Percentiles rank a stretch among this genome's conserved stretches.
Conservation (phyloP, 106 monocot species). For the Chionographis japonica region DNA sequence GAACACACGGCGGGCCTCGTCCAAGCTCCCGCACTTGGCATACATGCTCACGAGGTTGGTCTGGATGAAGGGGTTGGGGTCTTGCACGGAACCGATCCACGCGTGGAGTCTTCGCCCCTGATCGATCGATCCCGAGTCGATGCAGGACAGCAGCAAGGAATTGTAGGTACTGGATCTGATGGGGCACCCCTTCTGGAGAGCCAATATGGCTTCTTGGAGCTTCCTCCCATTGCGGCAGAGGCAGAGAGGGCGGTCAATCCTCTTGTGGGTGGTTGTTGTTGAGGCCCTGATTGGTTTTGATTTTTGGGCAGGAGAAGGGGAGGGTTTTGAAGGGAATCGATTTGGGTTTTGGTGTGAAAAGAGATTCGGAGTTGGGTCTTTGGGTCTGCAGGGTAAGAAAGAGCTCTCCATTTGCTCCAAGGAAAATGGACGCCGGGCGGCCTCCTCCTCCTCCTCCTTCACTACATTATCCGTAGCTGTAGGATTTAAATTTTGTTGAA, state of each 20-base stretch:
- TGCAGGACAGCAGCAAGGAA: slow-evolving; percentile 74
- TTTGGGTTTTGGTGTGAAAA: slow-evolving; percentile 6
- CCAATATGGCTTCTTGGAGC: slow-evolving; percentile 61
- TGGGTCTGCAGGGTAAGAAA: slow-evolving; percentile 10
- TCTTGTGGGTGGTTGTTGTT: not conserved
- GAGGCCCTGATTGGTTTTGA: slow-evolving; percentile 3
- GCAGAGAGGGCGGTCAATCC: slow-evolving; percentile 11
- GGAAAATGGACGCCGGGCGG: too few relatives aligned
- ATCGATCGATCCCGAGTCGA: slow-evolving; percentile 57
- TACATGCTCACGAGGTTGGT: slow-evolving; percentile 93
- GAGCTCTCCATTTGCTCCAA: slow-evolving; percentile 12
- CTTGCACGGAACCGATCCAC: slow-evolving; percentile 19
- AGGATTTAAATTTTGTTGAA: too few relatives aligned
- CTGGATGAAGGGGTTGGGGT: slow-evolving; percentile 38
- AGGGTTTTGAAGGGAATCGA: slow-evolving; percentile 10
- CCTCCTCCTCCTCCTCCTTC: too few relatives aligned
- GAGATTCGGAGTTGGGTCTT: slow-evolving; percentile 2
- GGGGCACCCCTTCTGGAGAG: slow-evolving; percentile 28
- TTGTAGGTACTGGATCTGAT: slow-evolving; percentile 42
- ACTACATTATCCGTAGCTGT: too few relatives aligned
- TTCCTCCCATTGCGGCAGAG: slow-evolving; percentile 26
- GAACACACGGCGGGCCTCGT: slow-evolving; percentile 73
- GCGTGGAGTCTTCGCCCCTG: slow-evolving; percentile 62
- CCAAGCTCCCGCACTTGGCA: slow-evolving; percentile 70
- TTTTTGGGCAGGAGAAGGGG: not conserved